A percentile compares a stretch with the other conserved stretches of the same genome.
phyloP scores from a whole-genome alignment of 768 basidiomycete species.

The Roridomyces roridus region DNA sequence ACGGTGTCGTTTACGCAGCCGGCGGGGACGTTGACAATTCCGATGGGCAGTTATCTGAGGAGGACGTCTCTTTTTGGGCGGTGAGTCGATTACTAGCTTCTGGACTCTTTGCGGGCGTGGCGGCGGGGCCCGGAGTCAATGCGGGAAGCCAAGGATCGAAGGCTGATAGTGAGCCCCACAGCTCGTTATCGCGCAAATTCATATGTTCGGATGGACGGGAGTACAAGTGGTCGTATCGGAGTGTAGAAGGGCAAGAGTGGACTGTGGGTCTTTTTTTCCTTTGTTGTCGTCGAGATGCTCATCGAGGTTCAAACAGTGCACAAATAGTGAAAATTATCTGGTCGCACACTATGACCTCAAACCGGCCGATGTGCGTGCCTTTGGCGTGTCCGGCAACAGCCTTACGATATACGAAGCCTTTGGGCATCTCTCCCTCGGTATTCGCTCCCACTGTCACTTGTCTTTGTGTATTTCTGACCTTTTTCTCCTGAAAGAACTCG shows the following conservation, averaged over 20 bases:
- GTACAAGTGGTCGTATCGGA: conserved; percentile 70
- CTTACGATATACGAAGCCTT: conserved; percentile 65
- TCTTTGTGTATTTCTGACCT: conserved; percentile 37
- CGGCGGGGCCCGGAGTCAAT: neutral
- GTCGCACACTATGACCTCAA: conserved; percentile 74
- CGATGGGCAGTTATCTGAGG: conserved; percentile 69
- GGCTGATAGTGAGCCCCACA: conserved; percentile 31
- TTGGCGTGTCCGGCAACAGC: conserved; percentile 66
- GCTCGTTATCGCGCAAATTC: conserved; percentile 75
- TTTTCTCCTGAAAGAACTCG: conserved; percentile 48
- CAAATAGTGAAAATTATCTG: conserved; percentile 55
- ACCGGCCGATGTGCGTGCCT: conserved; percentile 58
- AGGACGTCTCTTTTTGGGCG: conserved; percentile 70
- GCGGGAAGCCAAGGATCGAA: conserved; percentile 3
- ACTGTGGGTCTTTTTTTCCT: conserved; percentile 53
- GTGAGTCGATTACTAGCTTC: no score
- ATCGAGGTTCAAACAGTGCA: conserved; percentile 47
- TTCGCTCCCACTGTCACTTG: conserved; percentile 34
- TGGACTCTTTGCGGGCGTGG: no score
- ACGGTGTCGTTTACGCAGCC: conserved; percentile 59
- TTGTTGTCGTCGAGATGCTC: conserved; percentile 10
- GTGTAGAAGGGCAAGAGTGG: conserved; percentile 71
- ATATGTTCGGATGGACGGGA: conserved; percentile 71
- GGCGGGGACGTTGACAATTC: conserved; percentile 46
- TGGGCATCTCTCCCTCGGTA: conserved; percentile 59